Evolutionary conservation across 2,329 filamentous ascomycete genomes (phyloP).

Genomic region (Ophiostoma perfectum): DNA sequence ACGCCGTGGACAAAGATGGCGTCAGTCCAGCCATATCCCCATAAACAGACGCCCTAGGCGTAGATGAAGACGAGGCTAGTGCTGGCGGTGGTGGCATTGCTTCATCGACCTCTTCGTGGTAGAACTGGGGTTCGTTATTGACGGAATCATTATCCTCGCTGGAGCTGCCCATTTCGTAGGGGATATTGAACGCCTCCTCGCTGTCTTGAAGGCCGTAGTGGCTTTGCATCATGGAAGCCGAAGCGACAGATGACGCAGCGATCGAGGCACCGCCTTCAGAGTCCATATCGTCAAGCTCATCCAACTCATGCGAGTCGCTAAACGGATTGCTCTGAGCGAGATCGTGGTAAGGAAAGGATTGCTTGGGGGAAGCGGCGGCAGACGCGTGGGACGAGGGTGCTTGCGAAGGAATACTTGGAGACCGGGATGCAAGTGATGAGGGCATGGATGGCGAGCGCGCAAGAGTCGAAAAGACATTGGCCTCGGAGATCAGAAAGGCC

Average conservation of each 20-base stretch:
- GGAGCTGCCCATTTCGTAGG: conserved; percentile 45
- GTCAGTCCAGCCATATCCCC: conserved; percentile 18
- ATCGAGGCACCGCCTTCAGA: conserved; percentile 30
- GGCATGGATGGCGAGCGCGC: conserved; percentile 53
- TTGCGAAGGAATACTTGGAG: not conserved
- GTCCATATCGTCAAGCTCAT: conserved; percentile 12
- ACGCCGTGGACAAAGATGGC: not conserved
- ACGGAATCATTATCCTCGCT: conserved; percentile 35
- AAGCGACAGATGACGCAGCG: conserved; percentile 33
- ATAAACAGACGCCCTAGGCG: conserved; percentile 50
- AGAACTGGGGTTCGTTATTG: not conserved
- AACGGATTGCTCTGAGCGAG: not conserved
- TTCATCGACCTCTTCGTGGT: not conserved
- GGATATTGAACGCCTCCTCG: conserved; percentile 52
- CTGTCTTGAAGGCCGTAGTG: conserved; percentile 43
- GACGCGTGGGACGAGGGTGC: conserved; percentile 17
- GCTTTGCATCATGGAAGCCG: conserved; percentile 34
- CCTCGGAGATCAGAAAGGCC: conserved; percentile 62
- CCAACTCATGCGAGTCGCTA: conserved; percentile 5
- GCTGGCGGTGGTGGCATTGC: conserved; percentile 20
- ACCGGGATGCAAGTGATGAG: conserved; percentile 49
- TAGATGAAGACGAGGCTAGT: conserved; percentile 39
- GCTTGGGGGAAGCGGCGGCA: not conserved
- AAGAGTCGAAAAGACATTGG: conserved; percentile 58
- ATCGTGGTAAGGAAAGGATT: not conserved